phyloP scores from a whole-genome alignment of 225 moss, liverwort and hornwort genomes.

The Thuidium tamariscinum region DNA sequence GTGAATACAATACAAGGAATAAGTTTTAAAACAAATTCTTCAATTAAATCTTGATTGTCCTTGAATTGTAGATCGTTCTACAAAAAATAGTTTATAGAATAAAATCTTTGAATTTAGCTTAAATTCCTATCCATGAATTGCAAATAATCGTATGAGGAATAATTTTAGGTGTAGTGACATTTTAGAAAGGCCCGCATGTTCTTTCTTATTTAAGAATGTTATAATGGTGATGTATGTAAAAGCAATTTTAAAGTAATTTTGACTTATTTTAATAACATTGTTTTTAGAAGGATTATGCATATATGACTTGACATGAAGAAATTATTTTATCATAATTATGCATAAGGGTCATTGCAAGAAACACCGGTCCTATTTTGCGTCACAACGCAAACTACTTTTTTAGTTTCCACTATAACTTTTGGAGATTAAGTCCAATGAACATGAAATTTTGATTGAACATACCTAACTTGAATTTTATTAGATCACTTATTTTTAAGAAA shows the following conservation, averaged over 20 bases:
- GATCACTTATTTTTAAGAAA: no score
- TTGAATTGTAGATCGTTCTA: neutral
- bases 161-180: neutral
- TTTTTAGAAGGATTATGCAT: neutral
- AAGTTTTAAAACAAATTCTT: neutral
- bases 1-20: no score
- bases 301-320: neutral
- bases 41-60: rapidly evolving
- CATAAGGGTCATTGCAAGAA: no score
- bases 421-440: no score
- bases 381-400: no score
- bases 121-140: no score
- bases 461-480: no score
- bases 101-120: neutral
- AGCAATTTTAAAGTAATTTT: rapidly evolving
- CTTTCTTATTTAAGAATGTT: no score
- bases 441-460: no score
- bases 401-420: no score
- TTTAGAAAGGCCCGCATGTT: rapidly evolving
- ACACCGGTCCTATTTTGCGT: no score
- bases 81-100: neutral
- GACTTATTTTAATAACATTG: neutral
- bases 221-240: rapidly evolving
- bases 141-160: neutral
- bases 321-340: neutral